Percentiles rank a stretch among this genome's conserved stretches.
These are phyloP conservation scores for Pseudocercospora pini-densiflorae DNA, from an alignment of 2,329 filamentous ascomycete genomes.

Conservation along the genomic window DNA sequence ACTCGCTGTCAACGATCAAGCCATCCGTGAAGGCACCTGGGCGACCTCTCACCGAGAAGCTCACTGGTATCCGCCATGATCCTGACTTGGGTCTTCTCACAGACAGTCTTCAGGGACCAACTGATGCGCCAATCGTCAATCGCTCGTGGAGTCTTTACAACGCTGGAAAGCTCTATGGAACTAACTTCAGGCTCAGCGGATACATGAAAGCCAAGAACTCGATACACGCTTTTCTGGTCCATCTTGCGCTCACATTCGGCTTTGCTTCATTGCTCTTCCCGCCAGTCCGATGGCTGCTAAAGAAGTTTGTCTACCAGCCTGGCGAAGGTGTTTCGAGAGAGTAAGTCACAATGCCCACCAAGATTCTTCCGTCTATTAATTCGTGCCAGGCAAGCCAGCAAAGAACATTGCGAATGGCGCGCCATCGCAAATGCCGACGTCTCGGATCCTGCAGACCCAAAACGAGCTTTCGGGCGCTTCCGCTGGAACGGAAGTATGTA, in stretches of 20 bases:
- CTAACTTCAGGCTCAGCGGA: conserved; percentile 61
- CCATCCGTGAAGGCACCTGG: conserved; percentile 39
- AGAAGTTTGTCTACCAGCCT: conserved; percentile 54
- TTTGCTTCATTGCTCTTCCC: conserved; percentile 55
- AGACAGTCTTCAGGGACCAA: conserved; percentile 56
- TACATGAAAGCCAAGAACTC: conserved; percentile 58
- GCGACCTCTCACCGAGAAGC: conserved; percentile 42
- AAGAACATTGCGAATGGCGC: conserved; percentile 66
- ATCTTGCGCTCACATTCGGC: conserved; percentile 53
- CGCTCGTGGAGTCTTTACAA: conserved; percentile 62
- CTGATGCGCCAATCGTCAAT: conserved; percentile 63
- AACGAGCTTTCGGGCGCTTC: conserved; percentile 62
- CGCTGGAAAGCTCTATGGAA: conserved; percentile 59
- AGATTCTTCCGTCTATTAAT: conserved; percentile 9
- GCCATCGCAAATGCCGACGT: conserved; percentile 67
- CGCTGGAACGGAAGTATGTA: conserved; percentile 68
- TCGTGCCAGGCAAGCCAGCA: conserved; percentile 55
- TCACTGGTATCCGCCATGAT: conserved; percentile 59
- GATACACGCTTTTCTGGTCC: conserved; percentile 54
- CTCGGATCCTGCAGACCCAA: conserved; percentile 46
- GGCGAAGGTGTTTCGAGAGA: conserved; percentile 56
- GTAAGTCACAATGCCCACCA: conserved; percentile 28
- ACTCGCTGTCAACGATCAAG: conserved; percentile 54
- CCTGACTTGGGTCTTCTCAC: conserved; percentile 64
- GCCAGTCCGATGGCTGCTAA: conserved; percentile 58